Base-by-base conservation (phyloP, 768 basidiomycete species). In the Leccinellum albellum region DNA sequence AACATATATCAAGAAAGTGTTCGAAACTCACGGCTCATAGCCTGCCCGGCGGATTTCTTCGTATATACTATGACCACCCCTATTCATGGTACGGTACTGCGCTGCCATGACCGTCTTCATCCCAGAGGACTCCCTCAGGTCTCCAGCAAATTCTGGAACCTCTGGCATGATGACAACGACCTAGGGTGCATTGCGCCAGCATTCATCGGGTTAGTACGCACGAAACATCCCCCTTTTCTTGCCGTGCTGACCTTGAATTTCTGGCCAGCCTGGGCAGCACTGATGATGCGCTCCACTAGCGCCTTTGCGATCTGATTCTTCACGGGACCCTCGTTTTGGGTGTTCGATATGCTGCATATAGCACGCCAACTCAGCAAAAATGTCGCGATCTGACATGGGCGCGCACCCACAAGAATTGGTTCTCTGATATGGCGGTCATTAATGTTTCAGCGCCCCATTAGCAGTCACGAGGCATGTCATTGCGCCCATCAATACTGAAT, bases 111-210 rank as follows among this genome's bases (percentile, higher is more conserved):
- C 95, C 8, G 76, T 89, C 76, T 89, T 86, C 54, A 93, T 63
- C 1, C 86, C 73, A 0, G 72, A 68, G 57, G 83, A 85, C 48
- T 72, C 75, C 75, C 86, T 89, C 69, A 97, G 79, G 68, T 93
- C 84, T 3, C 95, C 89, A 1, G 92, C 79, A 71, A 98, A 97
- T 1, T 88, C 94, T 14, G 95, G 95, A 2, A 97, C 79, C 68
- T 96, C 94, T 0, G 95, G 96, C 51, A 98, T 88, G 20, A 88
- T 74, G 14, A 98, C 82, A 50, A 96, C 77, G 52, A 97, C 89
- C 89, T 94, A 61, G 2, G 46, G 28, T 21, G 12, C 50, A 14
- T n/a, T n/a, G n/a, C n/a, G 35, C 24, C 7, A 21, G 15, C 26
- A 24, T 42, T 50, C 12, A 21, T 45, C n/a, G 21, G n/a, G 46